These are phyloP conservation scores for Colletotrichum navitas DNA, from an alignment of 2,329 filamentous ascomycete species.

Conservation along the genomic window DNA sequence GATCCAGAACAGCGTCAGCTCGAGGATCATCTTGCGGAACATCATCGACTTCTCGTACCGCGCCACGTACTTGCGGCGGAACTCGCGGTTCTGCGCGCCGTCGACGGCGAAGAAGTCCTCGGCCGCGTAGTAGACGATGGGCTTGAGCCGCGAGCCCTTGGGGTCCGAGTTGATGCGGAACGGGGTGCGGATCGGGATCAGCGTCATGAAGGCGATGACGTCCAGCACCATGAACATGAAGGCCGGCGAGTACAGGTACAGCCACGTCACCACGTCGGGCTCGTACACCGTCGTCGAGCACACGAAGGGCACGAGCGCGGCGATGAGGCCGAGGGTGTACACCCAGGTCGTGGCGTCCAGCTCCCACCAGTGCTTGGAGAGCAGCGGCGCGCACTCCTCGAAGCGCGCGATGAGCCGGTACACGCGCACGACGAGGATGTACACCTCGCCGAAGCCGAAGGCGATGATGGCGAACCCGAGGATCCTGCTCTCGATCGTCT, in stretches of 20 bases:
- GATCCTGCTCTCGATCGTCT: conserved; percentile 37
- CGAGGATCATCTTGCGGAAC: conserved; percentile 41
- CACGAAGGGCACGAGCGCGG: conserved; percentile 35
- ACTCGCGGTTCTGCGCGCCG: conserved; percentile 39
- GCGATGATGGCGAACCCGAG: conserved; percentile 38
- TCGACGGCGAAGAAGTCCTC: conserved; percentile 41
- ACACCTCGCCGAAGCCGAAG: conserved; percentile 39
- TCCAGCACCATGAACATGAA: conserved; percentile 41
- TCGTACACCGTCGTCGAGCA: conserved; percentile 39
- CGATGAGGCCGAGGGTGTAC: conserved; percentile 37
- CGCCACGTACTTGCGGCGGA: conserved; percentile 36
- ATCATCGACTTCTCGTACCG: conserved; percentile 40
- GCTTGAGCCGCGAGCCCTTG: conserved; percentile 32
- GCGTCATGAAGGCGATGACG: conserved; percentile 34
- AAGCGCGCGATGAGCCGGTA: conserved; percentile 36
- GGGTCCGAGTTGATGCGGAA: conserved; percentile 41
- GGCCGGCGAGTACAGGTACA: conserved; percentile 38
- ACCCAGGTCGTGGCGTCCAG: conserved; percentile 40
- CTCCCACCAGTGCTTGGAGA: conserved; percentile 37
- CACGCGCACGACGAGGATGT: conserved; percentile 38
- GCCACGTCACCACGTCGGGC: conserved; percentile 35
- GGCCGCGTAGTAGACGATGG: conserved; percentile 40
- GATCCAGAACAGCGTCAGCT: conserved; percentile 39
- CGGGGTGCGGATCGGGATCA: conserved; percentile 38
- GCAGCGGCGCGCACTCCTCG: conserved; percentile 35